Evolutionary conservation across 2,329 filamentous ascomycete species (phyloP), one percentile per base, ranked within the genome.

Genomic region (Hypoxylon sp.): DNA sequence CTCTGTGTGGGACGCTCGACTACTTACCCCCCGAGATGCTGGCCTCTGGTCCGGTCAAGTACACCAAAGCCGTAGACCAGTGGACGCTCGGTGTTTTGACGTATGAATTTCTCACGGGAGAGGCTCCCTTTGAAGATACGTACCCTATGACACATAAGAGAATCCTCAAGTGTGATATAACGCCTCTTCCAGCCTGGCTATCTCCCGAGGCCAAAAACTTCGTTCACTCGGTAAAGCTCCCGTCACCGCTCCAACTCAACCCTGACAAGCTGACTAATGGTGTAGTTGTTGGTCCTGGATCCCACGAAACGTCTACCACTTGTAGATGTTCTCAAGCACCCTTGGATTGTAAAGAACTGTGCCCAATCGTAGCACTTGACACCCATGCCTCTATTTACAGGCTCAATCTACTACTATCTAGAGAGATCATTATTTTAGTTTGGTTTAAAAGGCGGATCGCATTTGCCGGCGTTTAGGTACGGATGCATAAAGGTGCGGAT

Each of bases 321-420:
- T 9, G 94, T 97, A 14, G 91, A 97, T 66, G 91, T 98, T 33
- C 91, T 95, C 80, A 86, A 87, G 59, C 96, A 98, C 79, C 94
- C 95, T 22, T 98, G 95, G 95, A 97, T 98, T 76, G 80, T 98
- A 74, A 98, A 97, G 85, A 93, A 98, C 80, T 98, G 95, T 79
- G 86, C 91, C 70, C 89, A 88, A 80, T 84, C 85, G 19, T 85
- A 87, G 76, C 80, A 84, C 47, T 31, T 17, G 13, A 17, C 3
- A 19, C 26, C 17, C 24, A 31, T 51, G 29, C 11, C 29, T 22
- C 39, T 22, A 6, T 44, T 22, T 44, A 44, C 17, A 19, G 8
- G 19, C 17, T 22, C 6, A 9, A 19, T 44, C 39, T 3, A 9
- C 3, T 44, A 17, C 3, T 44, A 17, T 22, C 5, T 3, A 22